Evolutionary conservation across 305 asterid genomes (phyloP).

Genomic region (Fraxinus xanthoxyloides): DNA sequence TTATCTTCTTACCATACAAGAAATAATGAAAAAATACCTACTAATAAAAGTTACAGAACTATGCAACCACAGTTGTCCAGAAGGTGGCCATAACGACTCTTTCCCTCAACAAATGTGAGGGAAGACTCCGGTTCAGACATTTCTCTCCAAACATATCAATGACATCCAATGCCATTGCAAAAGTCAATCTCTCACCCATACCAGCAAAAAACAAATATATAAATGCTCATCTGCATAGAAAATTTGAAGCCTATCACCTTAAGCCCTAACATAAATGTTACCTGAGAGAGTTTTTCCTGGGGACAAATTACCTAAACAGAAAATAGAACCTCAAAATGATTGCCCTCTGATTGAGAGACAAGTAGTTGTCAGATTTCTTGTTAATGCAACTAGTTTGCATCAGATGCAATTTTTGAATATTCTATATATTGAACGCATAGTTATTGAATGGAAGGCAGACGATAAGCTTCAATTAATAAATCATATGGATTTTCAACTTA

Average conservation of each 20-base stretch:
- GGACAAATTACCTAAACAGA: neutral
- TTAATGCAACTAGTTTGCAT: neutral
- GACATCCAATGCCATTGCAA: neutral
- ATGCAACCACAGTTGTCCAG: neutral
- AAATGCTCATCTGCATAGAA: neutral
- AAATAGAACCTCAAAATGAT: slow-evolving; percentile 4
- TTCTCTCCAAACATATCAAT: neutral
- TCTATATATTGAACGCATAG: neutral
- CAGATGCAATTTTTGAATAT: neutral
- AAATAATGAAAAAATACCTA: neutral
- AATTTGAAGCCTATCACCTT: neutral
- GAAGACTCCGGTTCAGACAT: neutral
- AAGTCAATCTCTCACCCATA: neutral
- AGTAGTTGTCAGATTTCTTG: neutral
- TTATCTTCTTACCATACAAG: neutral
- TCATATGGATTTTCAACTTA: slow-evolving; percentile 7
- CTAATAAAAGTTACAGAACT: neutral
- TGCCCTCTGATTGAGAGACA: neutral
- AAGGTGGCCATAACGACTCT: neutral
- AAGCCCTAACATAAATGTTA: neutral
- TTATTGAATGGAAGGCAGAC: neutral
- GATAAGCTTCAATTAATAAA: slow-evolving; percentile 1
- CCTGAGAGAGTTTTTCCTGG: neutral
- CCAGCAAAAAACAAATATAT: neutral
- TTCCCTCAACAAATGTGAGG: neutral